These are phyloP conservation scores for Zoysia matrella DNA, from an alignment of 202 grass and related monocot species.

Conservation along the genomic window DNA sequence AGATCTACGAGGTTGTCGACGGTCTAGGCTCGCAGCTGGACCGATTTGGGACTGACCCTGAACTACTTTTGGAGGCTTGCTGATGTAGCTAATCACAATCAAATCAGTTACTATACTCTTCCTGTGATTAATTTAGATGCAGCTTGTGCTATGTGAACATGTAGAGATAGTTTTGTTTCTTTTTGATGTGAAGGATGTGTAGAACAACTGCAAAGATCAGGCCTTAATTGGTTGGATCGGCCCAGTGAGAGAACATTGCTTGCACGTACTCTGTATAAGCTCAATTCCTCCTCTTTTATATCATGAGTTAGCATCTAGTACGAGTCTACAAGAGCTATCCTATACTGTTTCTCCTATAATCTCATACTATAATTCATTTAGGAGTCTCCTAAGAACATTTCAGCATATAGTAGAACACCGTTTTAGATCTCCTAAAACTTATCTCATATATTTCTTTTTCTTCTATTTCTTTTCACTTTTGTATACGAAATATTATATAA, in stretches of 20 bases:
- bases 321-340: too few species aligned
- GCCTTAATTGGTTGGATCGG: background rate
- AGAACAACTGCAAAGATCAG: background rate
- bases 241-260: background rate
- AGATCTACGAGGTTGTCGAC: constrained; percentile 62
- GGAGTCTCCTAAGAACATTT: too few species aligned
- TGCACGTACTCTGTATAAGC: background rate
- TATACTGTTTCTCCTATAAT: too few species aligned
- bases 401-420: too few species aligned
- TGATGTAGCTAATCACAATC: constrained; percentile 1
- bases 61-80: constrained; percentile 47
- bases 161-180: background rate
- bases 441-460: too few species aligned
- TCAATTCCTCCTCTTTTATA: background rate
- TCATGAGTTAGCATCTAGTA: background rate
- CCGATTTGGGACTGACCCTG: constrained; percentile 26
- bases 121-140: background rate
- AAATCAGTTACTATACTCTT: background rate
- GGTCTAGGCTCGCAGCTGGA: constrained; percentile 63
- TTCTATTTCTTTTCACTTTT: too few species aligned
- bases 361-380: too few species aligned
- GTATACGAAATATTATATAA: too few species aligned
- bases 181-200: background rate
- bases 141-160: background rate
- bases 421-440: too few species aligned